These are phyloP conservation scores for Paecilomyces variotii DNA, from an alignment of 2,329 filamentous ascomycete genomes.

Conservation along the genomic window DNA sequence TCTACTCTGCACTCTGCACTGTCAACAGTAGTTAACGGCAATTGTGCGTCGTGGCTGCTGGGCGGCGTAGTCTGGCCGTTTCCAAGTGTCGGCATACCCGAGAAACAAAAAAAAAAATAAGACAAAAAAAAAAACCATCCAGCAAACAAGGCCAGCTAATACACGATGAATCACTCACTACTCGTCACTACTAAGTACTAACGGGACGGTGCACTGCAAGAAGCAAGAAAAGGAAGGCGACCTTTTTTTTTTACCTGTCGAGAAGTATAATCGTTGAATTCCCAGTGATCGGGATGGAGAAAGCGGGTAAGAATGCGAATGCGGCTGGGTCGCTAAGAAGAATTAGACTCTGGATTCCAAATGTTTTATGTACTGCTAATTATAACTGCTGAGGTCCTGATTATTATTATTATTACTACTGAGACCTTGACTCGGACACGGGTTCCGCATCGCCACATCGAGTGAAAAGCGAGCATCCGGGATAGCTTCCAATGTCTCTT, in stretches of 20 bases:
- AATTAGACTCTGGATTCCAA: not conserved
- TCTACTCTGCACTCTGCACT: not conserved
- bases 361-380: not conserved
- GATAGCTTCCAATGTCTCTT: not conserved
- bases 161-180: not conserved
- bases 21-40: not conserved
- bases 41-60: not conserved
- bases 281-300: not conserved
- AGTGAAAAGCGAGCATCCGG: not conserved
- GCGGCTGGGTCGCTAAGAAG: not conserved
- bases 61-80: not conserved
- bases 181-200: not conserved
- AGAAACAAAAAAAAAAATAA: not conserved
- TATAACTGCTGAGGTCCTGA: not conserved
- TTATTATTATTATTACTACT: not conserved
- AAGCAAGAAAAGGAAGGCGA: not conserved
- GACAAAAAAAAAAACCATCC: not conserved
- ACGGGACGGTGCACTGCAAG: not conserved
- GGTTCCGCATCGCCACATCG: not conserved
- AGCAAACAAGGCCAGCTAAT: not conserved
- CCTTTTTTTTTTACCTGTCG: not conserved
- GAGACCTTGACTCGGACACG: not conserved
- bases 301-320: not conserved
- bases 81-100: not conserved
- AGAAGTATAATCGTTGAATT: not conserved